Conservation (phyloP, 768 basidiomycete species). For the Russula sp. region DNA sequence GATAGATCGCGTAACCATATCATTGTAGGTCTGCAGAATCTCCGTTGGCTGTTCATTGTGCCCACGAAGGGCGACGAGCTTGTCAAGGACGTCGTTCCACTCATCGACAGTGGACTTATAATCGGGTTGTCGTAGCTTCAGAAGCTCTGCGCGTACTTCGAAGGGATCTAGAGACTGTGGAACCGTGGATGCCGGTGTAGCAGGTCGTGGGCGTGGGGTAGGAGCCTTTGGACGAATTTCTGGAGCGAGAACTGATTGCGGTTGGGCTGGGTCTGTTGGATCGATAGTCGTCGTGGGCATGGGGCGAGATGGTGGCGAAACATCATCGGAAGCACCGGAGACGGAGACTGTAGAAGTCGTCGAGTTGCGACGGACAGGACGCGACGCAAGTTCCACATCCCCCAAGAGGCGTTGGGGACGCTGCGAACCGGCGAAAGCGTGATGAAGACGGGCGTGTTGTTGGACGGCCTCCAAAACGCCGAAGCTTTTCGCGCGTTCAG, state of each 20-base stretch:
- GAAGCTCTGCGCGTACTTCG: conserved; percentile 31
- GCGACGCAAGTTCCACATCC: conserved; percentile 18
- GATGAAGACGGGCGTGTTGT: conserved; percentile 52
- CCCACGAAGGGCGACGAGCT: conserved; percentile 40
- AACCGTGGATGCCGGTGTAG: not conserved
- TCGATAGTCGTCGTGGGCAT: not conserved
- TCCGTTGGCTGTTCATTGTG: conserved; percentile 47
- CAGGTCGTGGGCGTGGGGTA: not conserved
- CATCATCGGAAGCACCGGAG: conserved; percentile 23
- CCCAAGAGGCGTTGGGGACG: conserved; percentile 7
- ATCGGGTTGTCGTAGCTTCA: conserved; percentile 18
- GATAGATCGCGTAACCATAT: conserved; percentile 55
- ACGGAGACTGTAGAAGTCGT: conserved; percentile 22
- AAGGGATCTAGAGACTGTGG: not conserved
- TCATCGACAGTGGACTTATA: conserved; percentile 37
- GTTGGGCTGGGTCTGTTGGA: conserved; percentile 25
- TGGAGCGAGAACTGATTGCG: conserved; percentile 25
- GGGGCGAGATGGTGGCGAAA: conserved; percentile 11
- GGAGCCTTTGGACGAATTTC: not conserved
- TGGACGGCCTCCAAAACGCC: conserved; percentile 59
- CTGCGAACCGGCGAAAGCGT: conserved; percentile 38
- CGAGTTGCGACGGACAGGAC: conserved; percentile 39
- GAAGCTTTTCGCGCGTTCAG: conserved; percentile 32
- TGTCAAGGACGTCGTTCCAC: conserved; percentile 58
- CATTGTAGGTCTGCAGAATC: conserved; percentile 63